Evolutionary conservation across 345 rosid species (phyloP).

Genomic region (Iberis pinnata): DNA sequence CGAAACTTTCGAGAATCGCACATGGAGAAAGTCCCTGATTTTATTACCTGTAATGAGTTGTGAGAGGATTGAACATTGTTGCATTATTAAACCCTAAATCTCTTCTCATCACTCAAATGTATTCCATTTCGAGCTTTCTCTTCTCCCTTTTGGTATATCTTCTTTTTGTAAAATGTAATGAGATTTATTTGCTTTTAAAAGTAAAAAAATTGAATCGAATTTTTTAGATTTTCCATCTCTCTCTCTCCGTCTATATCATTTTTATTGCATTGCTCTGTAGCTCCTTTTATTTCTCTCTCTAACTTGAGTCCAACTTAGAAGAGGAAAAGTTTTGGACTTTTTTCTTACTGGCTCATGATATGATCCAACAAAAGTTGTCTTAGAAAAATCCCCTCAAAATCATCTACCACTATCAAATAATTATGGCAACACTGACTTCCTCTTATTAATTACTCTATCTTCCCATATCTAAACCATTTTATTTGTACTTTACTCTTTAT

Average conservation of each 20-base stretch:
- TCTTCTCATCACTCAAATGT: constrained; percentile 10
- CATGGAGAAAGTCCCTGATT: constrained; percentile 21
- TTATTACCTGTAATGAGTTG: constrained; percentile 30
- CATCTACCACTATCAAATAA: constrained; percentile 8
- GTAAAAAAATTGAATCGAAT: constrained; percentile 57
- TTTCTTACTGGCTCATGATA: constrained; percentile 19
- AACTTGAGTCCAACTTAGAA: constrained; percentile 34
- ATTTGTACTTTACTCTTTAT: too few species aligned
- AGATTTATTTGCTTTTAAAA: constrained; percentile 38
- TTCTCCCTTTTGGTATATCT: background rate
- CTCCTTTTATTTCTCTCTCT: constrained; percentile 14
- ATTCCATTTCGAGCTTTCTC: constrained; percentile 21
- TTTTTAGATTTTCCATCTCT: constrained; percentile 60
- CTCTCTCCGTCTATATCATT: constrained; percentile 28
- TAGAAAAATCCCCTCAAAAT: constrained; percentile 7
- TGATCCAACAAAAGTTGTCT: constrained; percentile 22
- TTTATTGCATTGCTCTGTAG: constrained; percentile 10
- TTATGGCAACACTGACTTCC: background rate
- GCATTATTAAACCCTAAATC: constrained; percentile 23
- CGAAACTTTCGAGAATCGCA: constrained; percentile 20
- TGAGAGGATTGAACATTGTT: constrained; percentile 28
- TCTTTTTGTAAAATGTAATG: constrained; percentile 15
- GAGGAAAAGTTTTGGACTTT: constrained; percentile 26
- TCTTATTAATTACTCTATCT: background rate
- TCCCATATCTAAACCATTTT: too few species aligned